phyloP scores from a whole-genome alignment of 345 rosid genomes.

The Barbarea vulgaris region DNA sequence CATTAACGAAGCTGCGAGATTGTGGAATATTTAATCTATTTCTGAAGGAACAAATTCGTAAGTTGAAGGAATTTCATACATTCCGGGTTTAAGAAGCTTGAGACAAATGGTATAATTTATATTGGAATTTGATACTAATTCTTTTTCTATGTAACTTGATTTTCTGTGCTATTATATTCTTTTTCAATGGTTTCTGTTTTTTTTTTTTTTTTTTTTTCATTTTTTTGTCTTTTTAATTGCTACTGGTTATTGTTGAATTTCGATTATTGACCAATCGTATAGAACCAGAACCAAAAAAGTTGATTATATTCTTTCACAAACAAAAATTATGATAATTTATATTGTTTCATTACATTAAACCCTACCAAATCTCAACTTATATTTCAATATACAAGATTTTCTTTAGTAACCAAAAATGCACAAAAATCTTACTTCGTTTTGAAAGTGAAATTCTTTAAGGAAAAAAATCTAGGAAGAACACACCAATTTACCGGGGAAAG shows the following conservation, averaged over 20 bases:
- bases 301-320: not conserved
- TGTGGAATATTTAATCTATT: conserved; percentile 15
- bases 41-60: conserved; percentile 9
- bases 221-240: not conserved
- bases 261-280: not conserved
- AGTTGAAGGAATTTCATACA: not conserved
- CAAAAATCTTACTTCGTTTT: not conserved
- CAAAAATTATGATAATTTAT: not conserved
- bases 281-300: conserved; percentile 18
- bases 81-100: conserved; percentile 7
- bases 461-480: not conserved
- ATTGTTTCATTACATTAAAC: not conserved
- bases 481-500: not conserved
- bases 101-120: conserved; percentile 14
- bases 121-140: conserved; percentile 16
- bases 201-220: not conserved
- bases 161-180: not conserved
- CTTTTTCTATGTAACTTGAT: not conserved
- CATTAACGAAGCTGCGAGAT: not conserved
- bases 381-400: not conserved
- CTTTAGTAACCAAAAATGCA: not conserved
- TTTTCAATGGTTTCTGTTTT: conserved; percentile 9
- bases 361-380: not conserved
- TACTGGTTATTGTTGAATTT: not conserved
- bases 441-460: not conserved